A percentile compares a stretch with the other conserved stretches of the same genome.
phyloP scores from a whole-genome alignment of 306 rosid genomes.

The Trichosanthes truncata region DNA sequence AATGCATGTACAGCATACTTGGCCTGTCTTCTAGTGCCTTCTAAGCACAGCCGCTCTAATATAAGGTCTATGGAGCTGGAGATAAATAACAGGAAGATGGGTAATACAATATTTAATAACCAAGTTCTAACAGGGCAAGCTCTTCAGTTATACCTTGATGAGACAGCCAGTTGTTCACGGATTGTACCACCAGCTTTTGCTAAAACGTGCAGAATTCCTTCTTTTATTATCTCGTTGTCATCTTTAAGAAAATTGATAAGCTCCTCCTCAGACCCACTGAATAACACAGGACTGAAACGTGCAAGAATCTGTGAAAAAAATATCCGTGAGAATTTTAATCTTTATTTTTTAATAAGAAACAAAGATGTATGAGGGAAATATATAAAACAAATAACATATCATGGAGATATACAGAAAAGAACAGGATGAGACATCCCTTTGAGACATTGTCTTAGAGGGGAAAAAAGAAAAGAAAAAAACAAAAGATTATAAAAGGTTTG shows the following conservation, averaged over 20 bases:
- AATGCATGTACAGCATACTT: slow-evolving; percentile 94
- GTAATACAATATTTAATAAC: slow-evolving; percentile 18
- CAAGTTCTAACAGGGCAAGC: slow-evolving; percentile 7
- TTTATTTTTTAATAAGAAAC: background rate
- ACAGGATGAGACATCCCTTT: background rate
- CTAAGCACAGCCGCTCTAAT: slow-evolving; percentile 78
- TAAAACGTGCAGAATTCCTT: slow-evolving; percentile 68
- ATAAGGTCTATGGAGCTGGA: slow-evolving; percentile 88
- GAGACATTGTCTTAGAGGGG: background rate
- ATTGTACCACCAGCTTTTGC: slow-evolving; percentile 95
- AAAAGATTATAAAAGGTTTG: background rate
- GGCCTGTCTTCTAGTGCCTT: slow-evolving; percentile 93
- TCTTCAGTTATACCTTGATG: slow-evolving; percentile 54
- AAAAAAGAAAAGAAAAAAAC: background rate
- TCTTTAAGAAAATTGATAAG: slow-evolving; percentile 74
- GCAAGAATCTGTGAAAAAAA: slow-evolving; percentile 63
- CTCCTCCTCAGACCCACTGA: slow-evolving; percentile 69
- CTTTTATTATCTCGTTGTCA: slow-evolving; percentile 65
- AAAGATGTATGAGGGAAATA: background rate
- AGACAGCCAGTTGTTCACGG: slow-evolving; percentile 65
- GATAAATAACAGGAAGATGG: slow-evolving; percentile 11
- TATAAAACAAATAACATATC: background rate
- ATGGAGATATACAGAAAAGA: background rate
- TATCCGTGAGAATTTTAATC: background rate
- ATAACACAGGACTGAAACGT: slow-evolving; percentile 75